These are phyloP conservation scores for Desmodesmus armatus DNA, from an alignment of 139 green algal genomes.

Conservation along the genomic window DNA sequence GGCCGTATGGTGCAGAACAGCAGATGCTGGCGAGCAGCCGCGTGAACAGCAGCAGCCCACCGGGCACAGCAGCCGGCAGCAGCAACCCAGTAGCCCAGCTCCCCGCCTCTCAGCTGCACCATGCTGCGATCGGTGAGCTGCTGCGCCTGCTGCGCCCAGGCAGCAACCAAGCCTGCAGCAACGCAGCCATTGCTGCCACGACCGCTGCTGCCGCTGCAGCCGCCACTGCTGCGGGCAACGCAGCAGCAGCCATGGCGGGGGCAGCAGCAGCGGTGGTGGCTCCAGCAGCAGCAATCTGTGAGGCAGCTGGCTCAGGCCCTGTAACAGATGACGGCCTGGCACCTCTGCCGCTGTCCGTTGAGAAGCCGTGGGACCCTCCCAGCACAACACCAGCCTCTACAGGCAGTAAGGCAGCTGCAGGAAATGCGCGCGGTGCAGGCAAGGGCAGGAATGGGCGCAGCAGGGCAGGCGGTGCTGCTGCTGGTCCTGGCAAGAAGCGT, in stretches of 20 bases:
- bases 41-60: not conserved
- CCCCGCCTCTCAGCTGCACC: constrained; percentile 38
- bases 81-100: not conserved
- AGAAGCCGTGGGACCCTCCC: constrained; percentile 38
- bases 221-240: not conserved
- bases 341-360: constrained; percentile 27
- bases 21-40: constrained; percentile 46
- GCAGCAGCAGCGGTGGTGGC: not conserved
- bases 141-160: constrained; percentile 41
- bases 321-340: constrained; percentile 14
- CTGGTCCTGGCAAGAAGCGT: not conserved
- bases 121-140: constrained; percentile 43
- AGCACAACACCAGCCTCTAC: constrained; percentile 2
- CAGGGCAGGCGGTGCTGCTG: not conserved
- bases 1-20: constrained; percentile 45
- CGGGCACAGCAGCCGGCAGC: not conserved
- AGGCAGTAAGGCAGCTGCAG: not conserved
- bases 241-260: not conserved
- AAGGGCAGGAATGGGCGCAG: constrained; percentile 26
- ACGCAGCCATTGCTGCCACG: not conserved
- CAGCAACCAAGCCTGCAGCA: not conserved
- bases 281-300: not conserved
- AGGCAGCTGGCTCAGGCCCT: not conserved
- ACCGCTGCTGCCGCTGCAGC: not conserved
- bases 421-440: not conserved